Base-by-base conservation (phyloP, 768 basidiomycete species). In the Mycena metata region DNA sequence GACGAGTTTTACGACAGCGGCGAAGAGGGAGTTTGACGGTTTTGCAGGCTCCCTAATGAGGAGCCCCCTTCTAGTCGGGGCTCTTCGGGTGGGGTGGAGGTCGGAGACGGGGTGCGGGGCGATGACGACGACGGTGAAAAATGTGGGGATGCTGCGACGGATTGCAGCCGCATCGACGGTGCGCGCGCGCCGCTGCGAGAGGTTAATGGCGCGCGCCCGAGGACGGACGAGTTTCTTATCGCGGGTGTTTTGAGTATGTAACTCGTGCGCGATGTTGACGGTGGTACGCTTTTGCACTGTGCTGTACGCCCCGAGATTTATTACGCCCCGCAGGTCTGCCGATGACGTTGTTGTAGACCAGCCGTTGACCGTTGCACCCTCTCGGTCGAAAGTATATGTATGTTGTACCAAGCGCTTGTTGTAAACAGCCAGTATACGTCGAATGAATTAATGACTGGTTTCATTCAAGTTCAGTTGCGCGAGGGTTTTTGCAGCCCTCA, bases 1-100 rank as follows among this genome's bases (percentile, higher is more conserved):
- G 94, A 96, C 80, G 93, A 94, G 83, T 95, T 93, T 81, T 90
- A 86, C 76, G 91, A 91, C 67, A 89, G 89, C 70, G 91, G 92
- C 66, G 90, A 91, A 63, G 85, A 85, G 64, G 91, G 84, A 73
- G 87, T 95, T 84, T 95, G 94, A 95, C 94, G 88, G 83, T 90
- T 82, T 84, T 89, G 92, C 85, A 76, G 92, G 93, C 93, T 95
- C 93, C 68, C 35, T 47, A 57, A 64, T 23, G 82, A 79, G 72
- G 92, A 93, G 92, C 93, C 92, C 91, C 85, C 85, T 82, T 82
- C 86, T 79, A 83, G 76, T 76, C 73, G 85, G 84, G 88, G 83
- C 79, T 89, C 88, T 89, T 81, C 89, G 81, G 86, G 92, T 79
- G 90, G 88, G 89, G 91, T 71, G 84, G 85, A 69, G 85, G 81